phyloP scores from a whole-genome alignment of 495 filamentous ascomycete species.

The Tuber aestivum region DNA sequence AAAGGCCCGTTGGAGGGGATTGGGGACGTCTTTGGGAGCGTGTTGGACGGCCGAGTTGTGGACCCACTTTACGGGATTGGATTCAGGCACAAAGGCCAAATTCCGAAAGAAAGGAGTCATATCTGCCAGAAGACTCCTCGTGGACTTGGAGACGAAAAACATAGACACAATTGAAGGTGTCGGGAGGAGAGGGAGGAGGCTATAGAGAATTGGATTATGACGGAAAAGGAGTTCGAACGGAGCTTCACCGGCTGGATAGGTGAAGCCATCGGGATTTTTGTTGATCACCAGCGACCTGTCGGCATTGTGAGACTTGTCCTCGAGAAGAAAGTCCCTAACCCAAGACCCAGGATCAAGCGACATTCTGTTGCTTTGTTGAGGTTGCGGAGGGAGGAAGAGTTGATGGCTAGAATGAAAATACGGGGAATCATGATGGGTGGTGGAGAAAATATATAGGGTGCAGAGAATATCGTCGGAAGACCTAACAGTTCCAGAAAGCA shows the following conservation, averaged over 20 bases:
- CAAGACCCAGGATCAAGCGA: not conserved
- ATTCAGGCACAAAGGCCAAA: slow-evolving; percentile 24
- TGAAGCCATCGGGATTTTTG: not conserved
- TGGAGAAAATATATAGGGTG: too few species aligned
- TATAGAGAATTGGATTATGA: slow-evolving; percentile 22
- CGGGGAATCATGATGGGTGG: not conserved
- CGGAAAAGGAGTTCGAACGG: slow-evolving; percentile 19
- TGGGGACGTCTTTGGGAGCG: not conserved
- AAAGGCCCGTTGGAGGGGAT: not conserved
- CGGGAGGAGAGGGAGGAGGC: slow-evolving; percentile 7
- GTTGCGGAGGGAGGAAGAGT: not conserved
- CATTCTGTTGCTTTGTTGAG: too few species aligned
- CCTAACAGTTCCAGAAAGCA: too few species aligned
- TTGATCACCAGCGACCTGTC: not conserved
- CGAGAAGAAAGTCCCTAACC: not conserved
- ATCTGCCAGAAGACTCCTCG: slow-evolving; percentile 15
- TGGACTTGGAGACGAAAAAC: slow-evolving; percentile 19
- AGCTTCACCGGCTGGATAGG: slow-evolving; percentile 10
- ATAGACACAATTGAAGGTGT: slow-evolving; percentile 29
- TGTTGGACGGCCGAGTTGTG: not conserved
- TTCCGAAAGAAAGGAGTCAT: slow-evolving; percentile 24
- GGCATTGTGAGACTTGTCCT: too few species aligned
- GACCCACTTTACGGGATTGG: slow-evolving; percentile 17
- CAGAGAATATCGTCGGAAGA: too few species aligned
- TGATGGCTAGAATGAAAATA: not conserved